Percentiles rank a stretch among this genome's conserved stretches.
phyloP scores from a whole-genome alignment of 78 protist species.

The Cavenderia fasciculata region DNA sequence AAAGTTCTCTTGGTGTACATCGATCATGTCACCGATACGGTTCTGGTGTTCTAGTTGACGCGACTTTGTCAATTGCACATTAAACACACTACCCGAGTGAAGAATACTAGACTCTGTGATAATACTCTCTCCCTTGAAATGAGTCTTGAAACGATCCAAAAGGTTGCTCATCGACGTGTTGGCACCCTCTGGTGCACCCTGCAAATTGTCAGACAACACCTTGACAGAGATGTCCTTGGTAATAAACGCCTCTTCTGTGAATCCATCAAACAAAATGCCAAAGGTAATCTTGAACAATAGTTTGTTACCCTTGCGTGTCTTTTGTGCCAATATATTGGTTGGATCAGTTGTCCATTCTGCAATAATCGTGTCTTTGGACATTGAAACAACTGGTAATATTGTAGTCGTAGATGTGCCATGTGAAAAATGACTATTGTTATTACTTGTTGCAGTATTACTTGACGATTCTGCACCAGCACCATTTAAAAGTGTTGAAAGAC shows the following conservation, averaged over 20 bases:
- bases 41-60: constrained; percentile 56
- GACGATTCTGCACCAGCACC: background rate
- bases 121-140: constrained; percentile 65
- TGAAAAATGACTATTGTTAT: background rate
- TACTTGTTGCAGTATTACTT: background rate
- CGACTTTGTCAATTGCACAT: constrained; percentile 47
- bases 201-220: constrained; percentile 25
- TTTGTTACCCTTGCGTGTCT: constrained; percentile 70
- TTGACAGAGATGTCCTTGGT: constrained; percentile 51
- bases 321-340: constrained; percentile 19
- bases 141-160: constrained; percentile 59
- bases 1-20: constrained; percentile 57
- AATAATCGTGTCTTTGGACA: constrained; percentile 19
- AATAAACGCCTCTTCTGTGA: constrained; percentile 17
- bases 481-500: background rate
- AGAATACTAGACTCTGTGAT: constrained; percentile 31
- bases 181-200: constrained; percentile 1
- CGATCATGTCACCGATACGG: constrained; percentile 72
- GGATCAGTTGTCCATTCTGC: constrained; percentile 49
- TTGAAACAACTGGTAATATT: constrained; percentile 7
- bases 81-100: constrained; percentile 68
- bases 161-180: constrained; percentile 43
- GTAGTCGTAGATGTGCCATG: background rate
- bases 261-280: constrained; percentile 9
- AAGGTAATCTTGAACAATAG: constrained; percentile 17